Conservation (phyloP, 495 filamentous ascomycete genomes). For the Tuber indicum region DNA sequence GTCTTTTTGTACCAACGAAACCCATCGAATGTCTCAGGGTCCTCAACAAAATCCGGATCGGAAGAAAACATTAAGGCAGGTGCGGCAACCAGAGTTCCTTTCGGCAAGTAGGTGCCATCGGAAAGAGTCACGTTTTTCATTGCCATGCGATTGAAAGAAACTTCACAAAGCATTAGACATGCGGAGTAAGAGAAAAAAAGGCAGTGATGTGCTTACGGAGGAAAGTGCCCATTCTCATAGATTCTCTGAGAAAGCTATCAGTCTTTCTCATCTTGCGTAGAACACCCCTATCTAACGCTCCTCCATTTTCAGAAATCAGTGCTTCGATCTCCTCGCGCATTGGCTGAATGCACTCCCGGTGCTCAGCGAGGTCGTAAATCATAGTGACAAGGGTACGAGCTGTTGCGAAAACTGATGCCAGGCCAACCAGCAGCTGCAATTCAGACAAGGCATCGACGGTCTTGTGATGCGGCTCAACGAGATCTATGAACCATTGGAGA, state of each 20-base stretch:
- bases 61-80: conserved; percentile 17
- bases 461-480: conserved; percentile 13
- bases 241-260: conserved; percentile 55
- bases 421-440: conserved; percentile 38
- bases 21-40: conserved; percentile 51
- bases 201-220: conserved; percentile 7
- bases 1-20: conserved; percentile 48
- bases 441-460: conserved; percentile 15
- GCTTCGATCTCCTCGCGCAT: conserved; percentile 52
- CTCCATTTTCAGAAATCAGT: conserved; percentile 44
- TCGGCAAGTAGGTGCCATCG: conserved; percentile 46
- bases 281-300: conserved; percentile 43
- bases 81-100: conserved; percentile 43
- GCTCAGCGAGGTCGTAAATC: conserved; percentile 49
- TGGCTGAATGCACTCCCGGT: conserved; percentile 47
- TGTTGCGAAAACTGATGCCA: conserved; percentile 44
- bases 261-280: conserved; percentile 48
- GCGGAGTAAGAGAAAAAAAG: neutral
- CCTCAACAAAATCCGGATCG: conserved; percentile 26
- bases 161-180: conserved; percentile 24
- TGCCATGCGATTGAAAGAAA: conserved; percentile 46
- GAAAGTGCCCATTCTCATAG: conserved; percentile 45
- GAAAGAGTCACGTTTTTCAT: conserved; percentile 46
- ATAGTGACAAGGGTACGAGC: conserved; percentile 38
- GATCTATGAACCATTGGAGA: conserved; percentile 41